phyloP scores from a whole-genome alignment of 2,329 filamentous ascomycete species.

The Pseudocercospora musae region DNA sequence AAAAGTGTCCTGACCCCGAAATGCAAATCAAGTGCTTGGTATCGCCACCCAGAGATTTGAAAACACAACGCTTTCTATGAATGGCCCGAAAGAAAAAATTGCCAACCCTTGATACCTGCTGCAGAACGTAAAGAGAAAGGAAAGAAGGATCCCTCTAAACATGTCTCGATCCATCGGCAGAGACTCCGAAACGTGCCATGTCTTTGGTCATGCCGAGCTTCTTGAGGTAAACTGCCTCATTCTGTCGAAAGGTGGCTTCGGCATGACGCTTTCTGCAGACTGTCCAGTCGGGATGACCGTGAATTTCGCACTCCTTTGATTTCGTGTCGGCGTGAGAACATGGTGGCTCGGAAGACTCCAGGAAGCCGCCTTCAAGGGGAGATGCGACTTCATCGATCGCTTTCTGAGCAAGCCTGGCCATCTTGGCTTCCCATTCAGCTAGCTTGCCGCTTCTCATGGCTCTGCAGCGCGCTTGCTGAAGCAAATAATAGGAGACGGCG shows the following conservation, averaged over 20 bases:
- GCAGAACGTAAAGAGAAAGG: neutral
- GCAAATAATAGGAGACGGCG: neutral
- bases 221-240: conserved; percentile 2
- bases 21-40: neutral
- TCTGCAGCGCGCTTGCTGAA: conserved; percentile 4
- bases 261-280: conserved; percentile 10
- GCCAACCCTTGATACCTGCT: neutral
- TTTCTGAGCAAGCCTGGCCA: conserved; percentile 4
- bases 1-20: neutral
- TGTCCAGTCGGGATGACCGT: conserved; percentile 17
- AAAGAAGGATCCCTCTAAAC: neutral
- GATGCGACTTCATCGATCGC: neutral
- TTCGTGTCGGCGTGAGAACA: conserved; percentile 11
- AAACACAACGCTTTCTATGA: neutral
- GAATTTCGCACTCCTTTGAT: conserved; percentile 12
- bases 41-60: neutral
- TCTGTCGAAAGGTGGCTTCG: neutral
- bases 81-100: neutral
- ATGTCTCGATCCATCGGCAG: neutral
- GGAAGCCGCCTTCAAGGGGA: conserved; percentile 9
- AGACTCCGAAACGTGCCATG: neutral
- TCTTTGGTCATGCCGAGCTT: conserved; percentile 3
- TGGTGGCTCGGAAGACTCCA: conserved; percentile 1
- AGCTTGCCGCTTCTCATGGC: conserved; percentile 9
- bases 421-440: no score